These are phyloP conservation scores for Leishmania lainsoni DNA, from an alignment of 208 protist genomes.

Conservation along the genomic window DNA sequence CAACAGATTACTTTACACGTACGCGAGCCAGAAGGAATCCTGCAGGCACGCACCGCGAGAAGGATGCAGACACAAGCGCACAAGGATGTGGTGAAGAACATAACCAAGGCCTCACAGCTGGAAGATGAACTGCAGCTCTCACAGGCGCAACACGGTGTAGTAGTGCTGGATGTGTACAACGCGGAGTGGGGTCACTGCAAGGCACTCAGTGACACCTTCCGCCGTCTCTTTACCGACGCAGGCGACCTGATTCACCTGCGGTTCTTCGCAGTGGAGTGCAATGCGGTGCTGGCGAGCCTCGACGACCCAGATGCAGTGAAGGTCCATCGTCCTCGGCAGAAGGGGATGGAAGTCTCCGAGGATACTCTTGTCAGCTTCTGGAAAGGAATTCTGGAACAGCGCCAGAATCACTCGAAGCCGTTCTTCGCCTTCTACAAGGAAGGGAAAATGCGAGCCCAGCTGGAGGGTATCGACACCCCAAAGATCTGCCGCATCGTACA, in stretches of 20 bases:
- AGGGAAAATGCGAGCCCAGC: constrained; percentile 56
- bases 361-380: constrained; percentile 77
- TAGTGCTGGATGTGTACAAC: constrained; percentile 89
- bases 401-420: constrained; percentile 81
- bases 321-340: constrained; percentile 21
- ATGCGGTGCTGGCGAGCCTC: constrained; percentile 75
- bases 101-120: constrained; percentile 63
- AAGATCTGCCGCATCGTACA: constrained; percentile 79
- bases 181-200: constrained; percentile 87
- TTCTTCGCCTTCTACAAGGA: constrained; percentile 92
- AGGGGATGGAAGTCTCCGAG: constrained; percentile 47
- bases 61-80: constrained; percentile 33
- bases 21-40: neutral
- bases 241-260: constrained; percentile 78
- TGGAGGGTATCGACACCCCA: constrained; percentile 89
- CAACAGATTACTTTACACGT: neutral
- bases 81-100: constrained; percentile 88
- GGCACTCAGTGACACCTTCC: constrained; percentile 86
- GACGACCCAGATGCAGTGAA: constrained; percentile 40
- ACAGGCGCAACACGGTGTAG: constrained; percentile 83
- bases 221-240: constrained; percentile 78
- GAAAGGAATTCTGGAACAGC: constrained; percentile 56
- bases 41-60: neutral
- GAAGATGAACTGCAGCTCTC: constrained; percentile 79
- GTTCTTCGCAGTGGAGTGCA: constrained; percentile 89